Evolutionary conservation across 495 filamentous ascomycete species (phyloP).

Genomic region (Delitschia confertaspora): DNA sequence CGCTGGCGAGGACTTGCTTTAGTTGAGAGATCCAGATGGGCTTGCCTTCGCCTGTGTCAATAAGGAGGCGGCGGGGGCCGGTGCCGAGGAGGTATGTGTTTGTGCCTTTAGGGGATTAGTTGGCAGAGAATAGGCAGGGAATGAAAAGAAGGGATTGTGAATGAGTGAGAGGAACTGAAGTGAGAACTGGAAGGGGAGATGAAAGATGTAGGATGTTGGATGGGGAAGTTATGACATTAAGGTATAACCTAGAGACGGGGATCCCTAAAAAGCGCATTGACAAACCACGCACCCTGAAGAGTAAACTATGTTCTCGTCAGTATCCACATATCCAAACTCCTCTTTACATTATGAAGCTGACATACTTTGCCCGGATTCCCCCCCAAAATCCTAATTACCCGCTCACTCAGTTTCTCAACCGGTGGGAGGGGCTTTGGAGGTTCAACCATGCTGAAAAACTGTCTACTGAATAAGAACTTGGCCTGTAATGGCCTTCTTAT

Average conservation of each 20-base stretch:
- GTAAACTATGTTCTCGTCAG: constrained; percentile 28
- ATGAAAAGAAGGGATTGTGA: too few relatives aligned
- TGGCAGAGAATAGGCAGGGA: too few relatives aligned
- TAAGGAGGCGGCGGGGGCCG: constrained; percentile 30
- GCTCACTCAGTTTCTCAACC: constrained; percentile 32
- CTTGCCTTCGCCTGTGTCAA: constrained; percentile 37
- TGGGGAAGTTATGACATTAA: too few relatives aligned
- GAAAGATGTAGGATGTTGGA: too few relatives aligned
- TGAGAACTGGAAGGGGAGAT: too few relatives aligned
- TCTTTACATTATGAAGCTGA: not conserved
- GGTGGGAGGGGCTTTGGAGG: constrained; percentile 28
- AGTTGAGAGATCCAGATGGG: constrained; percentile 49
- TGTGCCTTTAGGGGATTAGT: too few relatives aligned
- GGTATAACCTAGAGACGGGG: not conserved
- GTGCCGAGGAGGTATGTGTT: constrained; percentile 38
- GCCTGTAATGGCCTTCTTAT: constrained; percentile 18
- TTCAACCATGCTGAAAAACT: constrained; percentile 25
- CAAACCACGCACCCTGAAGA: constrained; percentile 30
- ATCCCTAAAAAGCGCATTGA: not conserved
- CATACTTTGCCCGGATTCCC: constrained; percentile 37
- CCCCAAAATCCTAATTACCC: constrained; percentile 35
- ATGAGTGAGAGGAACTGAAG: too few relatives aligned
- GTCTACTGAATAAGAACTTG: constrained; percentile 12
- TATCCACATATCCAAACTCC: not conserved
- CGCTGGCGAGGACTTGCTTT: constrained; percentile 50